Base-by-base conservation (phyloP, 2,329 filamentous ascomycete species). In the Ophiocordyceps camponoti-saundersi region DNA sequence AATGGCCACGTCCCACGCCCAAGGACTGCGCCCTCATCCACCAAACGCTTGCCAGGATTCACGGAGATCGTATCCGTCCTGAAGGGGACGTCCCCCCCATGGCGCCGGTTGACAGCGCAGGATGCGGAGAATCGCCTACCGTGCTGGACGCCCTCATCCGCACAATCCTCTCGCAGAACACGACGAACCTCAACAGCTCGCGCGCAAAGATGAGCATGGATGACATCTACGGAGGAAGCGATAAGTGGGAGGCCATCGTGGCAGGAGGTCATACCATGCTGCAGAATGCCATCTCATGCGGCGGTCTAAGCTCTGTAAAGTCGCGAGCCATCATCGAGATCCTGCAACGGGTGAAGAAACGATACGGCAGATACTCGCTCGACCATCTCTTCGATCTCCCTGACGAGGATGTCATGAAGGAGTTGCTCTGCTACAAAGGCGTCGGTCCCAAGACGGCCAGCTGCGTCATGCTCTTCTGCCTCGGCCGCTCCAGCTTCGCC, bases 261-360 rank as follows among this genome's bases (percentile, higher is more conserved):
- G 50, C 49, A 1, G 68, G 67, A 34, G 66, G 69, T 0, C 58
- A 59, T 41, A 50, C 57, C 15, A 62, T 60, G 51, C 59, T 72
- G 6, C 61, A 68, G 49, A 68, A 78, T 53, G 76, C 83, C 0
- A 88, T 89, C 56, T 77, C 78, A 58, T 70, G 70, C 22, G 85
- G 85, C 29, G 85, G 85, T 0, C 66, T 90, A 1, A 80, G 79
- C 15, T 73, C 74, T 34, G 69, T 76, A n/a, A 92, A 90, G 62
- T 83, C 78, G 56, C 79, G 75, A 48, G 77, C 80, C 53, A 85
- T 90, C 53, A 76, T 88, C 52, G 62, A 65, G 34, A 80, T 87
- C 46, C 65, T 90, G 55, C 65, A 72, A 44, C 79, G 85, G 56
- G 82, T 80, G 36, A 68, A 75, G 46, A 58, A 53, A 21, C 53